Conservation (phyloP, 345 rosid genomes). For the Draba incana region DNA sequence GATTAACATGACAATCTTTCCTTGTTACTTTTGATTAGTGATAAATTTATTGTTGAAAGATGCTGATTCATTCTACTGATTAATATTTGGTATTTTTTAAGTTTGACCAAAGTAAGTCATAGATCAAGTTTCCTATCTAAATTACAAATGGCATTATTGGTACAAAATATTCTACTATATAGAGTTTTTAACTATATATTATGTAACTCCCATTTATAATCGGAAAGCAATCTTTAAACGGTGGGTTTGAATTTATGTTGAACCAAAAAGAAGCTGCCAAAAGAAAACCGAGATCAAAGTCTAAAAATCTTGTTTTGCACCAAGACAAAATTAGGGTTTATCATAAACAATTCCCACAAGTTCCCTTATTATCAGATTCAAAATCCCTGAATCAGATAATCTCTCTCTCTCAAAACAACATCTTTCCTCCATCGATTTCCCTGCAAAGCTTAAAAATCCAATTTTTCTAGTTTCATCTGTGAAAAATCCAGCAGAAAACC, state of each 20-base stretch:
- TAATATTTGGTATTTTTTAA: neutral
- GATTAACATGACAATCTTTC: neutral
- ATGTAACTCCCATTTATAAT: constrained; percentile 6
- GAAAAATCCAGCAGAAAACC: neutral
- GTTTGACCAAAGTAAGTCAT: constrained; percentile 1
- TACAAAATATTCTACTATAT: neutral
- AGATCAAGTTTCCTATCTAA: neutral
- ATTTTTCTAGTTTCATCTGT: constrained; percentile 19
- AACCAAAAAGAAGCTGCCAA: constrained; percentile 36
- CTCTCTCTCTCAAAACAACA: constrained; percentile 15
- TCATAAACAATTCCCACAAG: constrained; percentile 28
- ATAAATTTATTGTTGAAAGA: neutral
- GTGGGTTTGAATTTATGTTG: constrained; percentile 41
- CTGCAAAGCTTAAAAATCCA: neutral
- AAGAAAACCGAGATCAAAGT: constrained; percentile 32
- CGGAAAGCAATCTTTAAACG: constrained; percentile 37
- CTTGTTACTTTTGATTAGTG: neutral
- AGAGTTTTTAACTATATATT: neutral
- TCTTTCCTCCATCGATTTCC: constrained; percentile 20
- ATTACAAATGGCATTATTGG: neutral
- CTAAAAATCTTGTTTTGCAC: constrained; percentile 28
- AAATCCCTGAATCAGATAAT: constrained; percentile 8
- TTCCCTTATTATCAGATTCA: constrained; percentile 18
- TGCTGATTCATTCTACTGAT: neutral
- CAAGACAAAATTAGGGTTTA: constrained; percentile 39